Evolutionary conservation across 345 rosid genomes (phyloP).

Genomic region (Hibiscus mutabilis): DNA sequence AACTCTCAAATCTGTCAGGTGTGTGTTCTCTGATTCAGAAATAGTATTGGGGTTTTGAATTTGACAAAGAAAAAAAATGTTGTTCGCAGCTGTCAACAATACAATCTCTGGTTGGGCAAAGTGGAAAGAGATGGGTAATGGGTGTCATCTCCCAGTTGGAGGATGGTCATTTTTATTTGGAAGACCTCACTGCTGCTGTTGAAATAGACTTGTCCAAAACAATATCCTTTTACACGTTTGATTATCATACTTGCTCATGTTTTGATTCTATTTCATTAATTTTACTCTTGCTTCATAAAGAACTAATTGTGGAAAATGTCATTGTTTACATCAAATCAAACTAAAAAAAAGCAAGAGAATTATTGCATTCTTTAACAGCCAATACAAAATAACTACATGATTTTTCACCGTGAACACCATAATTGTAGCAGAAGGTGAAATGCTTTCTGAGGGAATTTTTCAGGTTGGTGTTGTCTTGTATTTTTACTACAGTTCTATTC

Average conservation of each 20-base stretch:
- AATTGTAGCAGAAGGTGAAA: slow-evolving; percentile 87
- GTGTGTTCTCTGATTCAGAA: not conserved
- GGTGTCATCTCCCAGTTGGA: slow-evolving; percentile 94
- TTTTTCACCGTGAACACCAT: slow-evolving; percentile 87
- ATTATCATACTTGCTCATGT: not conserved
- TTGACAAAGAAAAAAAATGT: not conserved
- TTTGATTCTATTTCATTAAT: not conserved
- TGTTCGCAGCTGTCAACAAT: slow-evolving; percentile 61
- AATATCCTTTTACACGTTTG: slow-evolving; percentile 60
- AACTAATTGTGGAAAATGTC: not conserved
- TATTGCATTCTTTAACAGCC: slow-evolving; percentile 45
- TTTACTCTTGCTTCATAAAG: not conserved
- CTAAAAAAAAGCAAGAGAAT: not conserved
- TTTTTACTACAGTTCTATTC: not conserved
- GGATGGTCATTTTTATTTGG: slow-evolving; percentile 92
- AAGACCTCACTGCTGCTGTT: slow-evolving; percentile 88
- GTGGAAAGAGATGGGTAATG: slow-evolving; percentile 90
- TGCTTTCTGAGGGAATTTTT: slow-evolving; percentile 70
- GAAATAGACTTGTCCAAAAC: slow-evolving; percentile 82
- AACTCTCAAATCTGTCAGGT: slow-evolving; percentile 73
- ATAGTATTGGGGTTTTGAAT: not conserved
- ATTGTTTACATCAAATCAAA: not conserved
- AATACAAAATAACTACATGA: slow-evolving; percentile 80
- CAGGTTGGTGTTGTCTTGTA: slow-evolving; percentile 43
- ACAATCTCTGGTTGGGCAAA: slow-evolving; percentile 68